Evolutionary conservation across 2,329 filamentous ascomycete species (phyloP), one percentile per base, ranked within the genome.

Genomic region (Didymella pinodella): DNA sequence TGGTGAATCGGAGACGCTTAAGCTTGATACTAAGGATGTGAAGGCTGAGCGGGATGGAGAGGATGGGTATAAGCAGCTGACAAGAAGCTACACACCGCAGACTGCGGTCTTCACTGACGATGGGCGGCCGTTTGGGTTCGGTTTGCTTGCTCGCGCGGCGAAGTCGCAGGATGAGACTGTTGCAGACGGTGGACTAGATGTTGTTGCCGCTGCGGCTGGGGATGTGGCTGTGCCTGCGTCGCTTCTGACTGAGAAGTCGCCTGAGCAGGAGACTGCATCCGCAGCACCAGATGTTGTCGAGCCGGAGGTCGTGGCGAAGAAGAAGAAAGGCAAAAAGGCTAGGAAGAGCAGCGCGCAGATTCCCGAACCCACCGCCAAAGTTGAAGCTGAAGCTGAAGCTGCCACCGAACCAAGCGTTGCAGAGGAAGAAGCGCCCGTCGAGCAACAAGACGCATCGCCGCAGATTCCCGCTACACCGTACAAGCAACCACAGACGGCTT

Each of bases 31-130:
- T 28, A 22, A 22, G 22, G 44, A 29, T 22, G 25, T 22, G 16
- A 36, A 43, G 5, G 36, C 11, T 2, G 31, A 43, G 25, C 16
- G 40, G 7, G 46, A 25, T 11, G 52, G 51, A 4, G 48, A 47
- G 5, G 41, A 25, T 32, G 40, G 12, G 3, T 54, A 53, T 22
- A 49, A 44, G 18, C 7, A 25, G 16, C 50, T 54, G 11, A 45
- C 46, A 1, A 49, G 49, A 22, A 52, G 26, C 26, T 60, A 61
- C 25, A 44, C 49, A 12, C 63, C 63, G 4, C 59, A 55, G 14
- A 65, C 57, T 10, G 48, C 54, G 7, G 48, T 62, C 46, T 61
- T 62, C 29, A 53, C 53, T 4, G 62, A 62, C 14, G 45, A 61
- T 38, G 57, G 57, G 4, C 53, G 50, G 31, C 59, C 62, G 5